Conservation (phyloP, 768 basidiomycete species). For the Tylopilus cervinicoccineus region DNA sequence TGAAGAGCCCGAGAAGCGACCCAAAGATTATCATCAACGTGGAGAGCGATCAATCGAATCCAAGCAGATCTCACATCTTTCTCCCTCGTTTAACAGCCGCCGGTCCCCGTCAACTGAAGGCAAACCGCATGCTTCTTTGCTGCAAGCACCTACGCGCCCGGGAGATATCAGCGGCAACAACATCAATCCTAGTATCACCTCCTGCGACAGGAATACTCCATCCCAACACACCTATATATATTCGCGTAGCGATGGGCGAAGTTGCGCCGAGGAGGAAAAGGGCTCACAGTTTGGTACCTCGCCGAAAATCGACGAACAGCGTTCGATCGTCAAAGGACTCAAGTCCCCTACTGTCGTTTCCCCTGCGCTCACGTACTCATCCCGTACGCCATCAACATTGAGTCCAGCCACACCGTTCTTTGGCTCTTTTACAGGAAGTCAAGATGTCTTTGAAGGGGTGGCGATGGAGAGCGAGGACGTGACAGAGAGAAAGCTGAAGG, state of each 20-base stretch:
- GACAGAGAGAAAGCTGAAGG: conserved; percentile 24
- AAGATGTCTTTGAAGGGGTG: conserved; percentile 31
- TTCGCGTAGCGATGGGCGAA: conserved; percentile 17
- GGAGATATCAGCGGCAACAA: conserved; percentile 21
- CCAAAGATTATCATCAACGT: conserved; percentile 11
- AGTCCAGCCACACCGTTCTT: conserved; percentile 74
- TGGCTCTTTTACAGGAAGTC: conserved; percentile 43
- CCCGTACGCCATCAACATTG: conserved; percentile 57
- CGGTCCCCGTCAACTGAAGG: conserved; percentile 5
- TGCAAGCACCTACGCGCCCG: conserved; percentile 19
- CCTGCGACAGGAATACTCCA: conserved; percentile 13
- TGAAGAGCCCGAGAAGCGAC: conserved; percentile 14
- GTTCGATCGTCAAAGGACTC: conserved; percentile 23
- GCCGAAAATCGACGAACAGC: conserved; percentile 12
- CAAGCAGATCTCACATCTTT: not conserved
- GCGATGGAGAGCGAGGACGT: conserved; percentile 20
- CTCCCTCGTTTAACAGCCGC: conserved; percentile 6
- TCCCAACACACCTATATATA: conserved; percentile 22
- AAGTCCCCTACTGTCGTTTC: conserved; percentile 57
- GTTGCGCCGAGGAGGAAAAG: conserved; percentile 1
- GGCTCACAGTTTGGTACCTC: conserved; percentile 6
- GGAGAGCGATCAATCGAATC: conserved; percentile 2
- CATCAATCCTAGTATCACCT: conserved; percentile 20
- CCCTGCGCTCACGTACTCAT: conserved; percentile 67
- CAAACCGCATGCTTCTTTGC: conserved; percentile 8